Evolutionary conservation across 805 yeast genomes (phyloP).

Genomic region (Hanseniaspora taiwanica): DNA sequence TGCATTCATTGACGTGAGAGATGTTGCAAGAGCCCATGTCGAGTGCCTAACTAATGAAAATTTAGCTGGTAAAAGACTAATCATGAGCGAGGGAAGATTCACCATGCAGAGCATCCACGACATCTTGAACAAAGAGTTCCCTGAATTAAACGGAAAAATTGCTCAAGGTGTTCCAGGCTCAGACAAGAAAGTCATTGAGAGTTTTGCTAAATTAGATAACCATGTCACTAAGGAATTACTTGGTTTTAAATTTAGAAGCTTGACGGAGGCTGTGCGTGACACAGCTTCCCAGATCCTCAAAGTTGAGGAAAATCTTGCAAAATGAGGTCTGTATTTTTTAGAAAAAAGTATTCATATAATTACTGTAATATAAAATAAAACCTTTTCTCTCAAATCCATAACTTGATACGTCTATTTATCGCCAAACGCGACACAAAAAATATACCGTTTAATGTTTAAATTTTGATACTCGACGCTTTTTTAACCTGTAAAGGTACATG

Average conservation of each 20-base stretch:
- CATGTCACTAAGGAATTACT: constrained; percentile 4
- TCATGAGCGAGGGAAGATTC: constrained; percentile 15
- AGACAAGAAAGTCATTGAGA: neutral
- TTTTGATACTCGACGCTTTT: too few species aligned
- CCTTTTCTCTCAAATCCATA: too few species aligned
- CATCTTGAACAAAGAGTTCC: constrained; percentile 25
- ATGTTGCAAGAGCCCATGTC: constrained; percentile 39
- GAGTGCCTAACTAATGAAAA: constrained; percentile 24
- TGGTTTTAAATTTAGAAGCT: constrained; percentile 3
- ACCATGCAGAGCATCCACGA: constrained; percentile 19
- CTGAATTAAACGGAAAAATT: constrained; percentile 30
- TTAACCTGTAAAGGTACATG: too few species aligned
- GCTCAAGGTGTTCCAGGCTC: constrained; percentile 14
- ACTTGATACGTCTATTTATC: too few species aligned
- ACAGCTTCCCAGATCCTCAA: constrained; percentile 4
- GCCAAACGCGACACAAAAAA: too few species aligned
- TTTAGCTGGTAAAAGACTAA: constrained; percentile 22
- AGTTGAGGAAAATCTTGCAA: neutral
- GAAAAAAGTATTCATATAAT: too few species aligned
- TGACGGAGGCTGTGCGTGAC: constrained; percentile 2
- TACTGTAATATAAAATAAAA: too few species aligned
- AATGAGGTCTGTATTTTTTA: too few species aligned
- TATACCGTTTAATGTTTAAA: too few species aligned
- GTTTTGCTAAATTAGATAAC: constrained; percentile 2
- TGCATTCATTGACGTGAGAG: constrained; percentile 37